Conservation (phyloP, 23 red algal species). For the Agarophyton chilense region DNA sequence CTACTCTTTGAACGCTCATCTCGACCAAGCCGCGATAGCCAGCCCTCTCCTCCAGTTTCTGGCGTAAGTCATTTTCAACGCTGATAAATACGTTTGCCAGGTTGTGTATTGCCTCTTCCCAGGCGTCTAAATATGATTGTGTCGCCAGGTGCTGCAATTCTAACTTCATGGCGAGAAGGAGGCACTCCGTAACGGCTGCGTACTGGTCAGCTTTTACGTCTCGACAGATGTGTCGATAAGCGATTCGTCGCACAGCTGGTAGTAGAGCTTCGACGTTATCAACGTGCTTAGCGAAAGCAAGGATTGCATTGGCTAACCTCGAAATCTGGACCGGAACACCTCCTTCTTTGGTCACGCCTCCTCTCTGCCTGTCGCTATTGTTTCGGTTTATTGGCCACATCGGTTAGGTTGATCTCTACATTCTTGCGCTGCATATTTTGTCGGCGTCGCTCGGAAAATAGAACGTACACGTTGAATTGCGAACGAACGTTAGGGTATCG, state of each 20-base stretch:
- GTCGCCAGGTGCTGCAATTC: constrained; percentile 21
- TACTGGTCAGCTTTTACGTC: constrained; percentile 37
- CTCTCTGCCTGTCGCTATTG: constrained; percentile 29
- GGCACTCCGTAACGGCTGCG: constrained; percentile 45
- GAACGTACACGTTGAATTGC: constrained; percentile 64
- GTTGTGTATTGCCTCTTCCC: constrained; percentile 51
- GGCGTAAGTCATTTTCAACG: constrained; percentile 30
- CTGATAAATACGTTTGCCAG: constrained; percentile 46
- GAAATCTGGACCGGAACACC: constrained; percentile 41
- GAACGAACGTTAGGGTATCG: constrained; percentile 36
- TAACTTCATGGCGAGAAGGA: constrained; percentile 51
- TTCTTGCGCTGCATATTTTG: not conserved
- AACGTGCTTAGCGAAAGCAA: constrained; percentile 67
- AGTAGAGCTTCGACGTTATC: constrained; percentile 51
- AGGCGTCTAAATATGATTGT: constrained; percentile 22
- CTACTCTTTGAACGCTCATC: constrained; percentile 30
- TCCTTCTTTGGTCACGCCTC: constrained; percentile 5
- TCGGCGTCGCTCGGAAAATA: not conserved
- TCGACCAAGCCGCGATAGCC: constrained; percentile 44
- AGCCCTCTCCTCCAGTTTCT: constrained; percentile 28
- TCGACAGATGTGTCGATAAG: constrained; percentile 53
- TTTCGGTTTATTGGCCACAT: not conserved
- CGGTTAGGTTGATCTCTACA: not conserved
- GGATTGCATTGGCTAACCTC: constrained; percentile 38
- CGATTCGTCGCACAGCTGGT: constrained; percentile 56